Conservation (phyloP, 169 alveolate species). For the Cryptosporidium felis region DNA sequence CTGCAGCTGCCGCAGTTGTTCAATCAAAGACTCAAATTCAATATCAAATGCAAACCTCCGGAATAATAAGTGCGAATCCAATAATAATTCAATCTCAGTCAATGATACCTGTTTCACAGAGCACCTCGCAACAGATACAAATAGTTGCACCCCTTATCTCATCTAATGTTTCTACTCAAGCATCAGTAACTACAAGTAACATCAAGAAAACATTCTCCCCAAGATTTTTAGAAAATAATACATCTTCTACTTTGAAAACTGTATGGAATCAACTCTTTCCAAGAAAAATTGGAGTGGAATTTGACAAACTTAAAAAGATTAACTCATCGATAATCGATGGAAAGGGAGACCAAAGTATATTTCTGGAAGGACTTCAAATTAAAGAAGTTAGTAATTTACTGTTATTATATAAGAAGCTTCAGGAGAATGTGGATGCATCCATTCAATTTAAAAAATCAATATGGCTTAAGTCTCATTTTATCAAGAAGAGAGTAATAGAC, state of each 20-base stretch:
- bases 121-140: background rate
- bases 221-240: constrained; percentile 54
- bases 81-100: background rate
- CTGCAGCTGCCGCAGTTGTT: constrained; percentile 63
- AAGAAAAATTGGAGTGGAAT: background rate
- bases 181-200: background rate
- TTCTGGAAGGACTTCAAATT: constrained; percentile 44
- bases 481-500: constrained; percentile 36
- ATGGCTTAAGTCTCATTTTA: constrained; percentile 64
- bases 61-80: background rate
- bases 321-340: constrained; percentile 35
- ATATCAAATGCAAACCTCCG: background rate
- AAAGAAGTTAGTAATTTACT: constrained; percentile 36
- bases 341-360: constrained; percentile 53
- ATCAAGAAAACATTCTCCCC: constrained; percentile 60
- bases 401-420: constrained; percentile 24
- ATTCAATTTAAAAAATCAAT: constrained; percentile 20
- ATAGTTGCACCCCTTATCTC: background rate
- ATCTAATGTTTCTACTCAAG: background rate
- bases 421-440: constrained; percentile 59
- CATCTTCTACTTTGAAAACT: constrained; percentile 37
- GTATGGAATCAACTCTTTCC: constrained; percentile 57
- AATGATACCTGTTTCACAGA: background rate
- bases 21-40: constrained; percentile 51
- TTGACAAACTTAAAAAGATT: background rate